Evolutionary conservation across 1,284 basidiomycete genomes (phyloP), one percentile per base, ranked within the genome.

Genomic region (Coriolopsis trogii): DNA sequence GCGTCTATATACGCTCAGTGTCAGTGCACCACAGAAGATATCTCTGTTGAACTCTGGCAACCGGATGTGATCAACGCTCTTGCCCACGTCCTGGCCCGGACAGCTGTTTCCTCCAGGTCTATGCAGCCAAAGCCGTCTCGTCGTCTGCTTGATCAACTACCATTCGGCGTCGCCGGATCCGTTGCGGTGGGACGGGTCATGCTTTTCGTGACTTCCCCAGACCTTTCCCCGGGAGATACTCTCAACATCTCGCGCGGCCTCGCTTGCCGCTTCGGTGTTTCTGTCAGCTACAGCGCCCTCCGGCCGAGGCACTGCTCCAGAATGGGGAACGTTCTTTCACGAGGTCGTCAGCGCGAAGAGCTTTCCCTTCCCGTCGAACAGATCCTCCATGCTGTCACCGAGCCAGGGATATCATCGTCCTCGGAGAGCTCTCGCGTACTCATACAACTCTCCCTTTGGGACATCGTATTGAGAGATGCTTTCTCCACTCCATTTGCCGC

Each of bases 41-140:
- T 90, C 18, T 81, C 82, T 41, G 50, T 89, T 39, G 88, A 93
- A 64, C 68, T 93, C 9, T 93, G 89, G 88, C 81, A 89, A 51
- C 79, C 80, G 4, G 74, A 79, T 41, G 84, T 84, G 20, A 72
- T 91, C 41, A 76, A 78, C 36, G 77, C 81, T 2, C 66, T 87
- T 23, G 70, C 74, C 9, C 73, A 73, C 39, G 61, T 84, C 29
- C 55, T 80, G 24, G 58, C 77, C 2, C 56, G 76, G 26, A 52
- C 76, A 9, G 38, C 42, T 6, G 43, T 41, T 12, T 25, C 37
- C 23, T 26, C 53, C 10, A 56, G 58, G 26, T 71, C 61, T 58
- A 50, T 42, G 33, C 15, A 44, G 7, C 23, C 26, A 5, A 49
- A 49, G 29, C 53, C 51, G 2, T 46, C 57, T 8, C 51, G 49